These are phyloP conservation scores for Aurantiochytrium sp. DNA, from an alignment of 108 stramenopile species.

Conservation along the genomic window DNA sequence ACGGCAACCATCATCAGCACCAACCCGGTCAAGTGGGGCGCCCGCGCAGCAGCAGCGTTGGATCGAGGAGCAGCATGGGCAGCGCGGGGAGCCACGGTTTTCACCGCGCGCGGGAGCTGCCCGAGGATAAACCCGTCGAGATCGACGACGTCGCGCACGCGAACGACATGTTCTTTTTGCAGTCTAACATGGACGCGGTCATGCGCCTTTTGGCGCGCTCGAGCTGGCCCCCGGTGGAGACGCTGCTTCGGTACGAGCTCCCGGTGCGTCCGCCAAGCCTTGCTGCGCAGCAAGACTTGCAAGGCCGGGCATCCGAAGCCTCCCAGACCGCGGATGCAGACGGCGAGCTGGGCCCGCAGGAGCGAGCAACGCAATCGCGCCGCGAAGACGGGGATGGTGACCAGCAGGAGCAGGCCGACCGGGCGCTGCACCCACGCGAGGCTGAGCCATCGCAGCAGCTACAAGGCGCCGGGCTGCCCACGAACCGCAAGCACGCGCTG, in stretches of 20 bases:
- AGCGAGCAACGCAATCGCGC: too few relatives aligned
- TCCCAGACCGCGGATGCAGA: too few relatives aligned
- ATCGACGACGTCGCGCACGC: neutral
- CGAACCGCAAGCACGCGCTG: neutral
- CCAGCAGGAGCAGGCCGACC: too few relatives aligned
- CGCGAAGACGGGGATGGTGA: too few relatives aligned
- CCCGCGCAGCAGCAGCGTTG: neutral
- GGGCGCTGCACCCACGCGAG: too few relatives aligned
- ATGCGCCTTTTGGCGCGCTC: neutral
- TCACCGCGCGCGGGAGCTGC: neutral
- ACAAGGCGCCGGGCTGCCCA: too few relatives aligned
- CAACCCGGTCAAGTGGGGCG: neutral
- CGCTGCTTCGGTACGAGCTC: neutral
- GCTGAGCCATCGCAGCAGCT: too few relatives aligned
- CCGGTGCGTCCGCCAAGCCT: neutral
- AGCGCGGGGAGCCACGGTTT: slow-evolving; percentile 1
- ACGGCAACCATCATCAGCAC: neutral
- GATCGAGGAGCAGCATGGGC: neutral
- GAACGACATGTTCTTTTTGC: neutral
- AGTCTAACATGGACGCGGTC: neutral
- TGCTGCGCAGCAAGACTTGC: neutral
- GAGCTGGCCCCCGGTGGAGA: slow-evolving; percentile 7
- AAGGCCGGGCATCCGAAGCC: too few relatives aligned
- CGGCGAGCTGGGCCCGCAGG: too few relatives aligned
- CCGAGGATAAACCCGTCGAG: slow-evolving; percentile 5